Base-by-base conservation (phyloP, 2,329 filamentous ascomycete species). In the Dactylellina haptotyla region DNA sequence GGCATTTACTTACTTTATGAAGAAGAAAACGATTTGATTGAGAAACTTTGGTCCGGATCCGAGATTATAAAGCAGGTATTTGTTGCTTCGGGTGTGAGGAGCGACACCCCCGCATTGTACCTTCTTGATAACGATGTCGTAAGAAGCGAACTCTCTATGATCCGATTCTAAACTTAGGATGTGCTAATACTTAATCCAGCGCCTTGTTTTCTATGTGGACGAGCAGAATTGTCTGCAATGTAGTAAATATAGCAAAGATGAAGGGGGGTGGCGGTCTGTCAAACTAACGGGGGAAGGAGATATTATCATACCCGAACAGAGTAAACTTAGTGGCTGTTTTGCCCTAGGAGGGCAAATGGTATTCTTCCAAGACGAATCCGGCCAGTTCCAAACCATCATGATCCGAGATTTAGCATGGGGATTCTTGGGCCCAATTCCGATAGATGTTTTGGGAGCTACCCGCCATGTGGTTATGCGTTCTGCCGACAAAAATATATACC, bases 281-380 rank as follows among this genome's bases (percentile, higher is more conserved):
- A 45, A 41, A 6, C 1, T 1, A 0, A 39, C 26, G 12, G 58
- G 20, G 12, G n/a, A 62, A 20, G 30, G 30, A 51, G 58, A 51
- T 41, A 25, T 50, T 41, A 41, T 41, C 45, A 62, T 62, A 50
- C 43, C 58, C 14, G 43, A 51, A 16, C 2, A 6, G 4, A 62
- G 58, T 32, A 51, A 62, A 25, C 43, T 62, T 51, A 62, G 58
- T 10, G 45, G 58, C 14, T 62, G 45, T 41, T 62, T 62, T 34
- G 43, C 58, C 32, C 14, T 20, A 20, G 30, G 20, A 6, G 58
- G 45, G 12, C 58, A 62, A 16, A 41, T 32, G 2, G 58, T 62
- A 14, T 62, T 62, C 58, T 51, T 62, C 51, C 58, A 62, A 62
- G 51, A 62, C 45, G 2, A 41, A 43, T 41, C 20, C 23, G 58